Evolutionary conservation across 495 filamentous ascomycete species (phyloP).

Genomic region (Trichocladium uniseriatum): DNA sequence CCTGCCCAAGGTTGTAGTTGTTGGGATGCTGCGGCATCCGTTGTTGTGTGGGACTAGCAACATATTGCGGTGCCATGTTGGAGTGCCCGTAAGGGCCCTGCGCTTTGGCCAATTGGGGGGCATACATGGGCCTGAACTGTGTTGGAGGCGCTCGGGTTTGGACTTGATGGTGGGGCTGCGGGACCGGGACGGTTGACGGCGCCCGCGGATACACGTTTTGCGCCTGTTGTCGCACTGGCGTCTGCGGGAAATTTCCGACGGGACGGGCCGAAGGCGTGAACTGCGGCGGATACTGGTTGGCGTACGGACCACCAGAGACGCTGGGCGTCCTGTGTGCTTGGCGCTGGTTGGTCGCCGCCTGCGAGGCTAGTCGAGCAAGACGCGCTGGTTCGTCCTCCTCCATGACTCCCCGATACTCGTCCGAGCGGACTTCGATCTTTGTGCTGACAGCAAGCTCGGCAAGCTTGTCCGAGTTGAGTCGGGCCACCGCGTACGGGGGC

Average conservation of each 20-base stretch:
- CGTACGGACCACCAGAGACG: constrained; percentile 26
- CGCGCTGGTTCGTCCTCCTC: constrained; percentile 65
- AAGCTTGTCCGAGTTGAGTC: constrained; percentile 74
- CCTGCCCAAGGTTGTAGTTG: constrained; percentile 22
- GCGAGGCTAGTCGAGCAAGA: constrained; percentile 26
- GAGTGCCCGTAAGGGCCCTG: constrained; percentile 32
- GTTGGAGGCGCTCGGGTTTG: constrained; percentile 22
- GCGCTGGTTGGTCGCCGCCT: constrained; percentile 29
- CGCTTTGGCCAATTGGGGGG: constrained; percentile 29
- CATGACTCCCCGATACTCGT: constrained; percentile 70
- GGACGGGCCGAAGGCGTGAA: constrained; percentile 30
- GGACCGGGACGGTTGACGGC: constrained; percentile 25
- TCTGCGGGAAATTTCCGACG: constrained; percentile 35
- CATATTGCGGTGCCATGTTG: constrained; percentile 30
- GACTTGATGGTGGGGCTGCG: constrained; percentile 23
- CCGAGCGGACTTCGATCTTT: constrained; percentile 62
- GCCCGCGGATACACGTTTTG: constrained; percentile 25
- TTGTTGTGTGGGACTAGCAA: constrained; percentile 28
- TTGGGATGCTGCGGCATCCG: constrained; percentile 27
- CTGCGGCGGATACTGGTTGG: constrained; percentile 27
- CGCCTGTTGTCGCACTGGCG: constrained; percentile 31
- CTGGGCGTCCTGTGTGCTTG: constrained; percentile 34
- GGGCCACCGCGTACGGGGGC: constrained; percentile 79
- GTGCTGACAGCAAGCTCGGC: constrained; percentile 73
- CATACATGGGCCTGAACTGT: constrained; percentile 32